Evolutionary conservation across 1,284 basidiomycete genomes (phyloP).

Genomic region (Cerioporus squamosus): DNA sequence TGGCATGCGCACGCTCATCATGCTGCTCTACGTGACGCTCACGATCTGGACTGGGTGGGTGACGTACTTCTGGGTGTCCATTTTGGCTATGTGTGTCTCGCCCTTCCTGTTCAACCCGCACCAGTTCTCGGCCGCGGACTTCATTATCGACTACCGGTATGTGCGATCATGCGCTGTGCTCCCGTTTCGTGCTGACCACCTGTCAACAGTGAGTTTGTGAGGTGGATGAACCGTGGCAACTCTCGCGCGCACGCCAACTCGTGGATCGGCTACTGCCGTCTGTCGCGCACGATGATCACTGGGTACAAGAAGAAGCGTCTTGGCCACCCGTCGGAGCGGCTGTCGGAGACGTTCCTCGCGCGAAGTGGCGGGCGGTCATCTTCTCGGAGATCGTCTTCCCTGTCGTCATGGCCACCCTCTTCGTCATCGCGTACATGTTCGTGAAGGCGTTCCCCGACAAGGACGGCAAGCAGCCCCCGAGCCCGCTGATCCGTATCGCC

Average conservation of each 20-base stretch:
- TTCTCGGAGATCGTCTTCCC: conserved; percentile 90
- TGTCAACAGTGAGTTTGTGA: conserved; percentile 80
- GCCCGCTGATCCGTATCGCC: conserved; percentile 88
- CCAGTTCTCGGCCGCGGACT: conserved; percentile 94
- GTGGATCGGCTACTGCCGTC: conserved; percentile 96
- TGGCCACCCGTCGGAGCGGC: conserved; percentile 92
- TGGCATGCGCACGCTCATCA: conserved; percentile 88
- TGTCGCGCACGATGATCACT: conserved; percentile 94
- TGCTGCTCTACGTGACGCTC: conserved; percentile 91
- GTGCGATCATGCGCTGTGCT: conserved; percentile 22
- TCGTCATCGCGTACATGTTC: conserved; percentile 91
- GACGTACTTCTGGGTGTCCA: conserved; percentile 96
- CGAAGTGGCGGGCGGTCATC: conserved; percentile 87
- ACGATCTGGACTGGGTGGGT: conserved; percentile 88
- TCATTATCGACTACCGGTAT: conserved; percentile 93
- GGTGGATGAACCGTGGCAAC: conserved; percentile 98
- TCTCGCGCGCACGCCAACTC: conserved; percentile 96
- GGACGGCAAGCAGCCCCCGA: conserved; percentile 71
- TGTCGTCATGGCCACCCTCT: conserved; percentile 79
- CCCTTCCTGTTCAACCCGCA: conserved; percentile 98
- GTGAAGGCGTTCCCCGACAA: conserved; percentile 80
- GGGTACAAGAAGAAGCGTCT: conserved; percentile 97
- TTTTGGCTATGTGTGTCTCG: conserved; percentile 85
- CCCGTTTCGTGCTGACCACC: conserved; percentile 4
- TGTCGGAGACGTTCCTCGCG: conserved; percentile 92